These are phyloP conservation scores for Colletotrichum tanaceti DNA, from an alignment of 2,329 filamentous ascomycete species.

Conservation along the genomic window DNA sequence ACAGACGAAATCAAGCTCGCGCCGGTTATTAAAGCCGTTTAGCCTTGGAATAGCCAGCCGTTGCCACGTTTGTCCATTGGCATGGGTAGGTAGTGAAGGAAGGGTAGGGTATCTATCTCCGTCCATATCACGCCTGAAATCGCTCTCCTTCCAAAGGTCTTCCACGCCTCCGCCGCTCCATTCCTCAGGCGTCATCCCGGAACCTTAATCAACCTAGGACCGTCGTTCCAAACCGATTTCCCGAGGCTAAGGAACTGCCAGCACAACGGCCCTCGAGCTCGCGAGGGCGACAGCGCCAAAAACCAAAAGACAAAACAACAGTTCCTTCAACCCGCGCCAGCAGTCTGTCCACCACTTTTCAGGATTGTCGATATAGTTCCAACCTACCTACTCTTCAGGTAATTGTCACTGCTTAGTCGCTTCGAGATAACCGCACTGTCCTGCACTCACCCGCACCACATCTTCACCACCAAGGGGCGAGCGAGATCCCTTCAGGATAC, in stretches of 20 bases:
- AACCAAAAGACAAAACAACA: background rate
- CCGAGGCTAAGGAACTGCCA: conserved; percentile 33
- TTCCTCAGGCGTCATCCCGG: conserved; percentile 37
- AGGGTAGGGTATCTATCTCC: background rate
- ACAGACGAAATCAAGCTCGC: conserved; percentile 4
- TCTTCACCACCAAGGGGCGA: conserved; percentile 11
- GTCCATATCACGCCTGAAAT: conserved; percentile 30
- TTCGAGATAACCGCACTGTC: conserved; percentile 3
- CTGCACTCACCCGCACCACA: background rate
- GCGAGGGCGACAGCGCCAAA: conserved; percentile 27
- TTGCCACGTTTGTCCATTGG: conserved; percentile 32
- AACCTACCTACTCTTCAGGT: conserved; percentile 10
- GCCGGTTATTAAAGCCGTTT: conserved; percentile 2
- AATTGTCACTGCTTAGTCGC: conserved; percentile 6
- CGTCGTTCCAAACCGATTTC: conserved; percentile 33
- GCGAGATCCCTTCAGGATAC: background rate
- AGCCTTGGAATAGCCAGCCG: conserved; percentile 27
- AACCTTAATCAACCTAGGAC: conserved; percentile 35
- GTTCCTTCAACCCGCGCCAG: conserved; percentile 35
- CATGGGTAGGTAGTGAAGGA: conserved; percentile 16
- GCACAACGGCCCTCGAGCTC: conserved; percentile 15
- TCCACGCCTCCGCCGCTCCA: conserved; percentile 36
- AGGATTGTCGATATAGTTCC: conserved; percentile 16
- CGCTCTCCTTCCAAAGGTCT: conserved; percentile 22
- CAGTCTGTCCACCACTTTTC: conserved; percentile 29